Percentiles rank a stretch among this genome's conserved stretches.
Evolutionary conservation across 106 monocot genomes (phyloP).

Genomic region (Ottelia alismoides): DNA sequence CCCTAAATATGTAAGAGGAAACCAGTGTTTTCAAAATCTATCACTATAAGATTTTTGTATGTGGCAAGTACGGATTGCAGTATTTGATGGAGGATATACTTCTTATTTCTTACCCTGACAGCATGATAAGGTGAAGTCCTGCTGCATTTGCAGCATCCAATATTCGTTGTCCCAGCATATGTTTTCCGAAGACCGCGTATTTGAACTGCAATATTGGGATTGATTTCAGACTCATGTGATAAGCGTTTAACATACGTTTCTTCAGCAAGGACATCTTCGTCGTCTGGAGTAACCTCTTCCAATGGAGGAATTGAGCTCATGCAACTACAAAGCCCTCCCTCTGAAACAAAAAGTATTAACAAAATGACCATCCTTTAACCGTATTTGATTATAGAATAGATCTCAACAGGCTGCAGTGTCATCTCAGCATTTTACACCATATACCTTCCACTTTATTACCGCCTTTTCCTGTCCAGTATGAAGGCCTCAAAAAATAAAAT

Average conservation of each 20-base stretch:
- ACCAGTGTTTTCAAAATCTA: too few relatives aligned
- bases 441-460: constrained; percentile 67
- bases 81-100: not conserved
- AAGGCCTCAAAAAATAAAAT: constrained; percentile 65
- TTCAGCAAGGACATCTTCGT: constrained; percentile 86
- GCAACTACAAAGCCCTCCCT: constrained; percentile 72
- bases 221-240: constrained; percentile 16
- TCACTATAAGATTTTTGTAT: too few relatives aligned
- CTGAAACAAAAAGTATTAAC: constrained; percentile 11
- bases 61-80: not conserved
- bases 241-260: constrained; percentile 48
- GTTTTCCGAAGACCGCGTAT: constrained; percentile 72
- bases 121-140: constrained; percentile 69
- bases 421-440: not conserved
- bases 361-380: too few relatives aligned
- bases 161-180: constrained; percentile 48
- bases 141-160: constrained; percentile 56
- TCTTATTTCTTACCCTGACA: constrained; percentile 44
- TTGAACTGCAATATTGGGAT: constrained; percentile 53
- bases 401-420: not conserved
- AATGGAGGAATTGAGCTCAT: constrained; percentile 36
- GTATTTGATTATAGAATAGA: not conserved
- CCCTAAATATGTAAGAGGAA: too few relatives aligned
- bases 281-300: constrained; percentile 62
- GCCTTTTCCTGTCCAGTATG: constrained; percentile 81